Evolutionary conservation across 1,284 basidiomycete genomes (phyloP), one percentile per base, ranked within the genome.

Genomic region (Singerocomus inundabilis): DNA sequence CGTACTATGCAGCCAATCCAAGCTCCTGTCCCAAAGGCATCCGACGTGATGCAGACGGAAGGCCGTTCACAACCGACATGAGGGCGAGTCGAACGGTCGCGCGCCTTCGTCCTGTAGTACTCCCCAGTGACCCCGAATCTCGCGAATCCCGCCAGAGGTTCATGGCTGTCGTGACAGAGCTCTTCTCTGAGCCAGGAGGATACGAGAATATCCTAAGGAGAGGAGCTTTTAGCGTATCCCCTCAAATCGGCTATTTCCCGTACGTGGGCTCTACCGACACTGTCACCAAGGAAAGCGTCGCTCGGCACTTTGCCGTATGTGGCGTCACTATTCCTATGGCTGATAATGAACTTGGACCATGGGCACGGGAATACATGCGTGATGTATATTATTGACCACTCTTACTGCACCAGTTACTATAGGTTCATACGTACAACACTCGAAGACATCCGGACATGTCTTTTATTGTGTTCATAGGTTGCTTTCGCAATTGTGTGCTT

Each of bases 11-110:
- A 9, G 61, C 63, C 26, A 72, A 77, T 46, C 70, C 62, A 4
- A 64, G 64, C 44, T 76, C 74, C 1, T 76, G 73, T 63, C 75
- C 75, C 5, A 72, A 70, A 46, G 75, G 75, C 45, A 75, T 77
- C 46, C 68, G 76, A 41, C 68, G 66, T 39, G 69, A 71, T 51
- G 42, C 55, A 16, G 61, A 67, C 51, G 69, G 70, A 13, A 61
- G 58, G 24, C 76, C 76, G 0, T 58, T 59, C 51, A 62, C 73
- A 34, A 57, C 67, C 7, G 76, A 77, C 56, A 68, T 77, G 56
- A 68, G 61, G 45, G 75, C 75, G 1, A 73, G 71, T 54, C 68
- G 75, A 21, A 67, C 60, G 13, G 70, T 76, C 16, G 74, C 75
- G 5, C 72, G 71, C 16, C 67, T 77, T 32, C 69, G 74, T 24